Conservation (phyloP, 768 basidiomycete species). For the Lactifluus hygrophoroides region DNA sequence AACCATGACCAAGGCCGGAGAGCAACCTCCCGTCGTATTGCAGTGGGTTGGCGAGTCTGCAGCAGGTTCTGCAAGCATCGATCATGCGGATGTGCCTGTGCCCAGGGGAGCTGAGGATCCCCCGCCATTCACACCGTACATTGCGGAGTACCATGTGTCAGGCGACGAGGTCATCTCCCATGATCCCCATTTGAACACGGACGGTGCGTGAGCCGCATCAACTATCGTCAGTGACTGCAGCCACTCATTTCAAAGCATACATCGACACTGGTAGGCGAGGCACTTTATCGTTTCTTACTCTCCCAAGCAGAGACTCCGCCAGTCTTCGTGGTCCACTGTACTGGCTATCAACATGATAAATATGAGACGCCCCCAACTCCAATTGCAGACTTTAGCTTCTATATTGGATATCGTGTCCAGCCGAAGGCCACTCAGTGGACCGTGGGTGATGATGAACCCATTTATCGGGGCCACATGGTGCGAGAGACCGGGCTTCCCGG, state of each 20-base stretch:
- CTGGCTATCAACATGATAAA: too few species aligned
- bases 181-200: background rate
- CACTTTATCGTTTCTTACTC: background rate
- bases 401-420: conserved; percentile 42
- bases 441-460: conserved; percentile 50
- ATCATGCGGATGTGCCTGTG: background rate
- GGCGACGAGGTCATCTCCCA: background rate
- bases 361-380: too few species aligned
- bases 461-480: conserved; percentile 54
- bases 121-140: background rate
- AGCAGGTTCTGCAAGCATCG: too few species aligned
- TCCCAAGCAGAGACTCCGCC: background rate
- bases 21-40: too few species aligned
- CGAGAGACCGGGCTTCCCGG: conserved; percentile 39
- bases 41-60: too few species aligned
- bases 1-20: too few species aligned
- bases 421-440: conserved; percentile 42
- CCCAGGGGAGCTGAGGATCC: background rate
- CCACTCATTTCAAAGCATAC: background rate
- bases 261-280: background rate
- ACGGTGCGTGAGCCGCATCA: background rate
- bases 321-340: background rate
- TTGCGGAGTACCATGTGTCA: background rate
- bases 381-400: conserved; percentile 62
- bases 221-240: background rate